Evolutionary conservation across 352 stramenopile species (phyloP).

Genomic region (Vaucheria bursata): DNA sequence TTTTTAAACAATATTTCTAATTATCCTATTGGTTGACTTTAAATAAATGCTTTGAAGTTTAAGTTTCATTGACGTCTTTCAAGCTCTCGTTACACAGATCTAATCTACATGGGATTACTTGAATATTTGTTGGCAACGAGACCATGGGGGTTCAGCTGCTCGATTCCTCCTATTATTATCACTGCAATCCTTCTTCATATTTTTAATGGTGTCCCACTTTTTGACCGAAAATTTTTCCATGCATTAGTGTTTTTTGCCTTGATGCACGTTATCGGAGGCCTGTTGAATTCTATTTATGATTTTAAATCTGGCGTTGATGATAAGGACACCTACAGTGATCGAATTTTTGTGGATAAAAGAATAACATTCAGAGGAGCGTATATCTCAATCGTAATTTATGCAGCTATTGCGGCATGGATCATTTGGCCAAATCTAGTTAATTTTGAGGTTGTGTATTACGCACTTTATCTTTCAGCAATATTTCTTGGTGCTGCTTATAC

Average conservation of each 20-base stretch:
- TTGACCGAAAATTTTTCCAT: too few relatives aligned
- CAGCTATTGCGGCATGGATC: background rate
- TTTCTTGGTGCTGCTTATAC: slow-evolving; percentile 31
- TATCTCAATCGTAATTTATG: slow-evolving; percentile 4
- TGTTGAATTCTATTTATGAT: slow-evolving; percentile 35
- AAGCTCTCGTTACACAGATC: too few relatives aligned
- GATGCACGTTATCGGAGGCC: slow-evolving; percentile 30
- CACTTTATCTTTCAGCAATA: background rate
- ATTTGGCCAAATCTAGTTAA: slow-evolving; percentile 12
- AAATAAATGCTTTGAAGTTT: too few relatives aligned
- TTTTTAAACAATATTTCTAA: too few relatives aligned
- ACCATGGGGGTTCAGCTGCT: slow-evolving; percentile 28
- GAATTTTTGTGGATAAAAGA: slow-evolving; percentile 26
- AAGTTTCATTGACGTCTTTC: too few relatives aligned
- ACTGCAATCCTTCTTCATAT: too few relatives aligned
- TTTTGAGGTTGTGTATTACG: background rate
- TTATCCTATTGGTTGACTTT: too few relatives aligned
- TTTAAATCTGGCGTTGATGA: slow-evolving; percentile 33
- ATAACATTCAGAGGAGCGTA: slow-evolving; percentile 12
- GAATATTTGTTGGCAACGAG: slow-evolving; percentile 30
- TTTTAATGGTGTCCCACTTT: too few relatives aligned
- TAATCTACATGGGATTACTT: too few relatives aligned
- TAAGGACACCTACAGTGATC: slow-evolving; percentile 18
- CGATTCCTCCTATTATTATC: slow-evolving; percentile 19
- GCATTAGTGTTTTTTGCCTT: slow-evolving; percentile 20